Conservation (phyloP, 495 filamentous ascomycete species). For the Neurospora sp. region DNA sequence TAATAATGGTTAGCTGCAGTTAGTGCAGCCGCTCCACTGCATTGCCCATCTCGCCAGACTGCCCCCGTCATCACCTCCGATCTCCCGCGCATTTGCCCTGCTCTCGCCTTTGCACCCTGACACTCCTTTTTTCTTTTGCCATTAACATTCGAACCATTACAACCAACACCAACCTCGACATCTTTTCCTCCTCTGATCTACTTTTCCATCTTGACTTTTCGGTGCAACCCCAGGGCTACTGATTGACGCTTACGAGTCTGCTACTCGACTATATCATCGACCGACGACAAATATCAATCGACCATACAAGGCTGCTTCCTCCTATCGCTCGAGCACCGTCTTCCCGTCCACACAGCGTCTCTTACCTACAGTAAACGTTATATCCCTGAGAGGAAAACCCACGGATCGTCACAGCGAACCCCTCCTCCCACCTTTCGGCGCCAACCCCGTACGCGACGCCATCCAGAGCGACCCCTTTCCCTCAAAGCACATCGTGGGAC, state of each 20-base stretch:
- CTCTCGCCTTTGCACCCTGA: background rate
- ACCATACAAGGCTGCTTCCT: background rate
- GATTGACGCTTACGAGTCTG: background rate
- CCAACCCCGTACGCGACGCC: background rate
- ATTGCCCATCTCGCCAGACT: background rate
- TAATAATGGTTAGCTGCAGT: background rate
- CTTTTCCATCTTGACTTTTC: background rate
- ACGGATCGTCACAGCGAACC: background rate
- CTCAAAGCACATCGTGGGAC: background rate
- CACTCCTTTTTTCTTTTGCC: background rate
- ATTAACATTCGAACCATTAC: background rate
- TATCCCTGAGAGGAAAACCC: background rate
- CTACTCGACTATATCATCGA: background rate
- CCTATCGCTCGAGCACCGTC: background rate
- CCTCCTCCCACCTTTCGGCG: background rate
- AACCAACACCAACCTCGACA: background rate
- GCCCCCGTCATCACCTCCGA: background rate
- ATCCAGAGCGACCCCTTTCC: background rate
- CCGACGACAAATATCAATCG: background rate
- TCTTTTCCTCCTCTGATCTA: background rate
- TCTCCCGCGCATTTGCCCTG: background rate
- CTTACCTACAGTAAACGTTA: background rate
- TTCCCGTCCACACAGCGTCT: background rate
- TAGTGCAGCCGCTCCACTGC: background rate
- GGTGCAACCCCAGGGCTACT: background rate